These are phyloP conservation scores for Pilatotrama ljubarskyi DNA, from an alignment of 768 basidiomycete species.

Conservation along the genomic window DNA sequence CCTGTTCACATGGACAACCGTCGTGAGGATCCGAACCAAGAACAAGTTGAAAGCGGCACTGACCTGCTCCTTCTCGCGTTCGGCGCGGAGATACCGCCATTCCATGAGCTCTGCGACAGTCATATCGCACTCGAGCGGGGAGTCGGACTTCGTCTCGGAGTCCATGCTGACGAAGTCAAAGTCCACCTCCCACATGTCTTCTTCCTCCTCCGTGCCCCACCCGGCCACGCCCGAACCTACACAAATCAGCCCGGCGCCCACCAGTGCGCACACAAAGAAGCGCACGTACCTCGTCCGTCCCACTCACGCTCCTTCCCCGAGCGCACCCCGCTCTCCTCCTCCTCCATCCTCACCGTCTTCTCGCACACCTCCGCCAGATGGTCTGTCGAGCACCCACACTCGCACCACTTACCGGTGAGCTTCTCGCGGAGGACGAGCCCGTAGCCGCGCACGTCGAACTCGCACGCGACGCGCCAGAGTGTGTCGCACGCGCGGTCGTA, in stretches of 20 bases:
- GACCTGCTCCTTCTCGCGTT: slow-evolving; percentile 71
- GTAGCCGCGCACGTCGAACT: slow-evolving; percentile 74
- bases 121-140: slow-evolving; percentile 48
- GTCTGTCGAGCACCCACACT: slow-evolving; percentile 79
- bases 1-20: slow-evolving; percentile 40
- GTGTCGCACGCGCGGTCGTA: slow-evolving; percentile 66
- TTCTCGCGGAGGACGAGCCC: slow-evolving; percentile 70
- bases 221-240: slow-evolving; percentile 61
- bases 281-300: slow-evolving; percentile 61
- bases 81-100: slow-evolving; percentile 68
- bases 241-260: background rate
- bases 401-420: slow-evolving; percentile 74
- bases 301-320: slow-evolving; percentile 73
- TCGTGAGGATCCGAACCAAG: background rate
- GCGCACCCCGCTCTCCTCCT: slow-evolving; percentile 57
- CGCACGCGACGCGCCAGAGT: slow-evolving; percentile 68
- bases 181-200: slow-evolving; percentile 74
- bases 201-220: slow-evolving; percentile 76
- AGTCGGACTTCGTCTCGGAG: slow-evolving; percentile 34
- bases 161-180: slow-evolving; percentile 63
- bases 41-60: slow-evolving; percentile 10
- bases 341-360: slow-evolving; percentile 67
- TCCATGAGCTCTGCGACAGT: slow-evolving; percentile 76
- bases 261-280: background rate
- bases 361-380: slow-evolving; percentile 79